Percentiles rank a stretch among this genome's conserved stretches.
Conservation (phyloP, 305 asterid species). For the Salvia sclarea region DNA sequence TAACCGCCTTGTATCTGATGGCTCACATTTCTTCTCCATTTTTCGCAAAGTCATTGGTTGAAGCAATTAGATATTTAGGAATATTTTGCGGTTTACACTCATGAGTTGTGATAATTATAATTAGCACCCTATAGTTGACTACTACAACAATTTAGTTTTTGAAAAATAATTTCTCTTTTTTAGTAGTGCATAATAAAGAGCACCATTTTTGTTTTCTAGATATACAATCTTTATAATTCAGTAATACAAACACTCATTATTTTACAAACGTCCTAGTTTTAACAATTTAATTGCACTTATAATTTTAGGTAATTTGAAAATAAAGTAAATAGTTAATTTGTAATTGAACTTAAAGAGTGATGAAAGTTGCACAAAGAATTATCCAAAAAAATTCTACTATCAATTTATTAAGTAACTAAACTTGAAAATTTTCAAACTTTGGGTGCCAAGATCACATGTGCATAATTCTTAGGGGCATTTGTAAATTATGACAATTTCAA, state of each 20-base stretch:
- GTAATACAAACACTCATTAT: too few species aligned
- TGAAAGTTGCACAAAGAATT: background rate
- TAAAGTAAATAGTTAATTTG: too few species aligned
- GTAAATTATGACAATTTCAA: conserved; percentile 4
- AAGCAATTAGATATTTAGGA: conserved; percentile 10
- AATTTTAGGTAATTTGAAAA: too few species aligned
- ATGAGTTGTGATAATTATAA: background rate
- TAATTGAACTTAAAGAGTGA: background rate
- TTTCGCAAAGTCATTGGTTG: background rate
- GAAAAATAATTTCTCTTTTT: too few species aligned
- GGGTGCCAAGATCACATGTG: background rate
- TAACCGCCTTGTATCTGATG: conserved; percentile 60
- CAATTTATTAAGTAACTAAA: background rate
- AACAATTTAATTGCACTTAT: too few species aligned
- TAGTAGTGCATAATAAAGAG: too few species aligned
- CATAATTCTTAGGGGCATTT: background rate
- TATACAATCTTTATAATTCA: too few species aligned
- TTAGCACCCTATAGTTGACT: conserved; percentile 27
- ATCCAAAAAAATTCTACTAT: background rate
- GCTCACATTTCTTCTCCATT: conserved; percentile 33
- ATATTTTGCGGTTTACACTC: conserved; percentile 23
- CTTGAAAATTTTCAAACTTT: background rate
- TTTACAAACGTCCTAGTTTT: too few species aligned
- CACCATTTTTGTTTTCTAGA: too few species aligned
- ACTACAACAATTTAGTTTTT: background rate